A percentile compares a stretch with the other conserved stretches of the same genome.
These are phyloP conservation scores for Pascua sp. DNA, from an alignment of 1,284 basidiomycete genomes.

Conservation along the genomic window DNA sequence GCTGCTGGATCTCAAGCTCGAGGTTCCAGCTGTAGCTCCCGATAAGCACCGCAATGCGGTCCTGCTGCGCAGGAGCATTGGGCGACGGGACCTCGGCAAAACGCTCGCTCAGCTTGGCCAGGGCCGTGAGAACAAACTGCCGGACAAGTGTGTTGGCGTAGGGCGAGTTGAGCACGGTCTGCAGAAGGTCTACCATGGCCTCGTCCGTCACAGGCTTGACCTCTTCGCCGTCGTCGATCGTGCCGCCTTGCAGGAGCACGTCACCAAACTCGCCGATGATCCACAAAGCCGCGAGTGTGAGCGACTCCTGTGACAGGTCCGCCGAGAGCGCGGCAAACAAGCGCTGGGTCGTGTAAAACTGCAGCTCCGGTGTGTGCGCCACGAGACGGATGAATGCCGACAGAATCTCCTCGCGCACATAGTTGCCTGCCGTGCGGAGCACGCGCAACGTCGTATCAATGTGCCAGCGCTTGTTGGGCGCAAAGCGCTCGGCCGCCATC, in stretches of 20 bases:
- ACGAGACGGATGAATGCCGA: slow-evolving; percentile 94
- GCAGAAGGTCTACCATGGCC: slow-evolving; percentile 79
- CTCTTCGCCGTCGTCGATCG: slow-evolving; percentile 78
- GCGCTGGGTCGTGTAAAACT: slow-evolving; percentile 91
- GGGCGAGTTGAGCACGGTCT: slow-evolving; percentile 86
- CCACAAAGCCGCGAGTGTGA: slow-evolving; percentile 93
- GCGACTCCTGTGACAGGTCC: slow-evolving; percentile 94
- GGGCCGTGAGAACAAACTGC: slow-evolving; percentile 84
- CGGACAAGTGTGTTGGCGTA: slow-evolving; percentile 88
- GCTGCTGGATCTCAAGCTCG: slow-evolving; percentile 92
- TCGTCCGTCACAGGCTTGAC: slow-evolving; percentile 70
- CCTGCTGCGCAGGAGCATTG: slow-evolving; percentile 66
- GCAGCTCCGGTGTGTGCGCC: slow-evolving; percentile 93
- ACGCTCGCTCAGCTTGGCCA: slow-evolving; percentile 87
- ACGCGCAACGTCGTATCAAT: slow-evolving; percentile 95
- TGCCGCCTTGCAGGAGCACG: slow-evolving; percentile 77
- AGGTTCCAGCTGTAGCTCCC: slow-evolving; percentile 74
- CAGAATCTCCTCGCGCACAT: slow-evolving; percentile 93
- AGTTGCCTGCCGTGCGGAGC: slow-evolving; percentile 97
- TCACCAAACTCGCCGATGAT: slow-evolving; percentile 96
- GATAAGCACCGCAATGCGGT: slow-evolving; percentile 72
- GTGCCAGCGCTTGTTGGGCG: slow-evolving; percentile 98
- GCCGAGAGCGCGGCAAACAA: slow-evolving; percentile 80
- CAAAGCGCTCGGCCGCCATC: slow-evolving; percentile 91
- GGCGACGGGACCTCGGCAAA: slow-evolving; percentile 49